These are phyloP conservation scores for Ramichloridium luteum DNA, from an alignment of 2,329 filamentous ascomycete genomes.

Conservation along the genomic window DNA sequence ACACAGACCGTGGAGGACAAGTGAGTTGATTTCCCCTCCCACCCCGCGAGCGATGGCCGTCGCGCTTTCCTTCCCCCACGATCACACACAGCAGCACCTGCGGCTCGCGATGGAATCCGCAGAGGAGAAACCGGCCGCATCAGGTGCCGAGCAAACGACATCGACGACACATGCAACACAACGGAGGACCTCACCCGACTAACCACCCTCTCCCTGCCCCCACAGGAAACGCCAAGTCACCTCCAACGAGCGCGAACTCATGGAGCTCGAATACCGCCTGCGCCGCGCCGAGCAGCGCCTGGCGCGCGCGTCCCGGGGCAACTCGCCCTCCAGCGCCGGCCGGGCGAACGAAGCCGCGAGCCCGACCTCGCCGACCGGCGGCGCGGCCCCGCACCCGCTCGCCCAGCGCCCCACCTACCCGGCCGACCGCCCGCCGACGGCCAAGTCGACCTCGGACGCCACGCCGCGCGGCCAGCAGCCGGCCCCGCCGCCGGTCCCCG, in stretches of 20 bases:
- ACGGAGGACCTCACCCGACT: too few species aligned
- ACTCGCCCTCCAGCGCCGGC: constrained; percentile 19
- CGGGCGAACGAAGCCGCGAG: constrained; percentile 9
- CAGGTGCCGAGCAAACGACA: too few species aligned
- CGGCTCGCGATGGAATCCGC: too few species aligned
- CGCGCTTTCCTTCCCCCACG: not conserved
- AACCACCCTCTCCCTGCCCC: too few species aligned
- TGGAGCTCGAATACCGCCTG: constrained; percentile 72
- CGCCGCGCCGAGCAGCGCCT: constrained; percentile 76
- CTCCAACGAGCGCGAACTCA: constrained; percentile 64
- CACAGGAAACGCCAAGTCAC: constrained; percentile 75
- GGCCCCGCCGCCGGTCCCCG: constrained; percentile 13
- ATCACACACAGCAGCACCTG: too few species aligned
- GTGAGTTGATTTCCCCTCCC: constrained; percentile 39
- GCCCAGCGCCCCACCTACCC: constrained; percentile 17
- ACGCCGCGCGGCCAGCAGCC: constrained; percentile 9
- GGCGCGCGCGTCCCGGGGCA: constrained; percentile 21
- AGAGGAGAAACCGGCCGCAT: too few species aligned
- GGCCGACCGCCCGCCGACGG: constrained; percentile 14
- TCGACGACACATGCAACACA: too few species aligned
- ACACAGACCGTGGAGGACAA: constrained; percentile 68
- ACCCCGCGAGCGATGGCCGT: too few species aligned
- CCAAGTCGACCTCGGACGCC: constrained; percentile 4
- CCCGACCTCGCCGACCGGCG: constrained; percentile 5
- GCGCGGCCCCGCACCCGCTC: constrained; percentile 16